Conservation (phyloP, 176 grass and related monocot genomes). For the Oryza coarctata region DNA sequence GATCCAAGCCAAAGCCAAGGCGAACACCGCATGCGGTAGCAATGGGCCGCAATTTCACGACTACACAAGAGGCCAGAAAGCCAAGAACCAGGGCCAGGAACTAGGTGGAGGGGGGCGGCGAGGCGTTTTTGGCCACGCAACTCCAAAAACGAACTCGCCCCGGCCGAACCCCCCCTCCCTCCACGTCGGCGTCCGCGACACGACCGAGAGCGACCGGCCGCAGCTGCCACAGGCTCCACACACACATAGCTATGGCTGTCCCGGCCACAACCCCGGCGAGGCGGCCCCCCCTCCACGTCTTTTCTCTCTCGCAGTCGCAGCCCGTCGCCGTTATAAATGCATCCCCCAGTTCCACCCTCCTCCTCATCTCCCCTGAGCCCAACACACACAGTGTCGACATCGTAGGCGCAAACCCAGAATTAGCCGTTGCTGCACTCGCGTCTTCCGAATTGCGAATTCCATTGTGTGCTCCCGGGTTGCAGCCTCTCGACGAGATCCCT, state of each 20-base stretch:
- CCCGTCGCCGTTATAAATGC: conserved; percentile 41
- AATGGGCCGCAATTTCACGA: no score
- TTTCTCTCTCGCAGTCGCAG: not conserved
- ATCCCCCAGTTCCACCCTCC: not conserved
- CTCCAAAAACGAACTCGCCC: conserved; percentile 15
- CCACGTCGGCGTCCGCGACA: conserved; percentile 40
- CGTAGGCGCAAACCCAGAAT: not conserved
- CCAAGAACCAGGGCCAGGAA: no score
- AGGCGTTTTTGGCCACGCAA: conserved; percentile 29
- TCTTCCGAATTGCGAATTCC: not conserved
- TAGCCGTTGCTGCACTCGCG: not conserved
- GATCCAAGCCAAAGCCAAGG: not conserved
- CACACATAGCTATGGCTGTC: not conserved
- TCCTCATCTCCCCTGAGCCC: conserved; percentile 1
- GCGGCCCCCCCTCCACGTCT: not conserved
- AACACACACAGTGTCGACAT: not conserved
- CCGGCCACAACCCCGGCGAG: conserved; percentile 44
- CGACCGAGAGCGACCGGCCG: conserved; percentile 18
- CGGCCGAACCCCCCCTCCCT: not conserved
- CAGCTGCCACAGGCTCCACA: not conserved
- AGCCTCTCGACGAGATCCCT: not conserved
- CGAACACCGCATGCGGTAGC: not conserved
- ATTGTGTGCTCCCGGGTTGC: not conserved
- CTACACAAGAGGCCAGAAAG: not conserved
- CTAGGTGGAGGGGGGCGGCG: not conserved